Conservation (phyloP, 805 yeast species). For the Wickerhamomyces hampshirensis region DNA sequence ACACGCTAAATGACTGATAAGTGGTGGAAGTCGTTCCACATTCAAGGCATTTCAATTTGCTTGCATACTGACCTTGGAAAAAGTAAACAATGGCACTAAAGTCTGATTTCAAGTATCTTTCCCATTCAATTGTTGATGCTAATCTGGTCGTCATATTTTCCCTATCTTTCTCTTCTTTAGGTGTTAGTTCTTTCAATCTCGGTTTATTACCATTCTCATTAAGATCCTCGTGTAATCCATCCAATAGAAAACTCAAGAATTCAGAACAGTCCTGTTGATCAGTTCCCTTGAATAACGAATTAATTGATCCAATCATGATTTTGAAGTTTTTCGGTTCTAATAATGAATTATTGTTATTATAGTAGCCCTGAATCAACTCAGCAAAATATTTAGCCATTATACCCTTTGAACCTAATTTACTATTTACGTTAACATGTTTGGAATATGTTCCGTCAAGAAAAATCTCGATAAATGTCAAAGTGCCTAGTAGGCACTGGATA, state of each 20-base stretch:
- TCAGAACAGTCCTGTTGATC: constrained; percentile 89
- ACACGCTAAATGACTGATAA: constrained; percentile 73
- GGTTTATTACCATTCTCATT: constrained; percentile 59
- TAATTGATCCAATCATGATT: constrained; percentile 59
- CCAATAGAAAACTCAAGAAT: constrained; percentile 68
- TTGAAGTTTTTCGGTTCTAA: constrained; percentile 64
- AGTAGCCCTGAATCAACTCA: constrained; percentile 50
- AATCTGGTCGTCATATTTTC: constrained; percentile 71
- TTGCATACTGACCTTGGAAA: constrained; percentile 85
- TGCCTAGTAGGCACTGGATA: constrained; percentile 79
- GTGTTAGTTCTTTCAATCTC: constrained; percentile 53
- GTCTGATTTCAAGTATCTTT: constrained; percentile 71
- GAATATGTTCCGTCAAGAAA: constrained; percentile 59
- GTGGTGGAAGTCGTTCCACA: constrained; percentile 82
- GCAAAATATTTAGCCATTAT: constrained; percentile 67
- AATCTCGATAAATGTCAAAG: constrained; percentile 57
- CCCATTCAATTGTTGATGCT: constrained; percentile 92
- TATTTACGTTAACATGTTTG: constrained; percentile 64
- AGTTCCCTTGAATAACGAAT: constrained; percentile 55
- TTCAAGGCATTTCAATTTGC: constrained; percentile 67
- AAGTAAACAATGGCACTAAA: constrained; percentile 75
- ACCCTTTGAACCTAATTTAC: constrained; percentile 79
- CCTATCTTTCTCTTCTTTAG: constrained; percentile 66
- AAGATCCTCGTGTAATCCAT: constrained; percentile 78
- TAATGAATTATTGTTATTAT: constrained; percentile 38